Evolutionary conservation across 2,329 filamentous ascomycete genomes (phyloP), one percentile per base, ranked within the genome.

Genomic region (Aspergillus costaricaensis): DNA sequence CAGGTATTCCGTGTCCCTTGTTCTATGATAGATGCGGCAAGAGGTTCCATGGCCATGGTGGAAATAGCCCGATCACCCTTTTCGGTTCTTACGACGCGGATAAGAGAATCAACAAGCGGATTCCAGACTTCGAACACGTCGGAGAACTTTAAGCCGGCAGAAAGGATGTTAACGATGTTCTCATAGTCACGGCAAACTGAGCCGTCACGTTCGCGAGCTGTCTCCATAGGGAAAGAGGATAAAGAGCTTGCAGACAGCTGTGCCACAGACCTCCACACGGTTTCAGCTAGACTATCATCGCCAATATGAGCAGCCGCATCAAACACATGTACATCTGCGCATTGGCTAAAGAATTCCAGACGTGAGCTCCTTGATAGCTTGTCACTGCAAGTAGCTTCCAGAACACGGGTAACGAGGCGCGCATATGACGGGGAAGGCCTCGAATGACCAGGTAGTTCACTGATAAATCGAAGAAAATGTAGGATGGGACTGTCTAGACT

Each of bases 171-270:
- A 15, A 88, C 82, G 23, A 90, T 78, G 55, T 89, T 86, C 8
- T 89, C 87, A 65, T 91, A 92, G 58, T 91, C 88, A 10, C 86
- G 85, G 6, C 69, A 65, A n/a, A 14, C 89, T 86, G 57, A 88
- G 73, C 38, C 85, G 79, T 60, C 81, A 14, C 77, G 82, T 65
- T 74, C 76, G 52, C 71, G 78, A 17, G 74, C 77, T 36, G 74
- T 75, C 55, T 72, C 79, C 72, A 68, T 71, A 32, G 72, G 68
- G 61, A 74, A 67, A 56, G 70, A 77, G 12, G 81, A 77, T 30
- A 87, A 66, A 53, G 72, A 74, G 57, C 71, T 62, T 23, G 67
- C 70, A 51, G 76, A 69, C 19, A 71, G 64, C 39, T 67, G 67
- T 14, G 77, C 74, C 25, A 74, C 72, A 43, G 68, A 67, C 44